Evolutionary conservation across 345 rosid genomes (phyloP).

Genomic region (Odontarrhena argentea): DNA sequence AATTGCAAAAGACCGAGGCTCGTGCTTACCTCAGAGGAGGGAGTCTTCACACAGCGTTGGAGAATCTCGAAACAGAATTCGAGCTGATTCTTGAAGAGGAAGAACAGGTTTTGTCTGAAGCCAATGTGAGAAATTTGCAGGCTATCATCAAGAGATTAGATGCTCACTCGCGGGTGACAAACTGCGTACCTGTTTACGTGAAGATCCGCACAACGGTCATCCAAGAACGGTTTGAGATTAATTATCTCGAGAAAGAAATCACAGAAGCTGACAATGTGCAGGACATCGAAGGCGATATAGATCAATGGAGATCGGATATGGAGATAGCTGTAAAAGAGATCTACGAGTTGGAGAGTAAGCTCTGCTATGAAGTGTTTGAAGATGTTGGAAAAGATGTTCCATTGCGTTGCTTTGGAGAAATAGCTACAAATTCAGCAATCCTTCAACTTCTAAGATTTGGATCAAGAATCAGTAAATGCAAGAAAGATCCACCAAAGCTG

Average conservation of each 20-base stretch:
- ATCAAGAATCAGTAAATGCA: slow-evolving; percentile 54
- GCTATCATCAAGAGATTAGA: slow-evolving; percentile 50
- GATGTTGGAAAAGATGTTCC: slow-evolving; percentile 41
- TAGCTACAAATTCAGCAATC: slow-evolving; percentile 55
- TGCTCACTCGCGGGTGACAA: slow-evolving; percentile 43
- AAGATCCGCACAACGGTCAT: slow-evolving; percentile 48
- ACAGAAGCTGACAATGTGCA: slow-evolving; percentile 52
- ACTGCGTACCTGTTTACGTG: slow-evolving; percentile 45
- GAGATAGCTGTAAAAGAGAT: slow-evolving; percentile 54
- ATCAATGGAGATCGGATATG: slow-evolving; percentile 61
- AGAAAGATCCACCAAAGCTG: slow-evolving; percentile 64
- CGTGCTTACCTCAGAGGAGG: slow-evolving; percentile 52
- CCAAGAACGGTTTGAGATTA: slow-evolving; percentile 44
- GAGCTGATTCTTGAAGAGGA: slow-evolving; percentile 50
- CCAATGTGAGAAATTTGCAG: slow-evolving; percentile 47
- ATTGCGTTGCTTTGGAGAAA: slow-evolving; percentile 52
- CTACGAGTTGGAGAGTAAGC: slow-evolving; percentile 50
- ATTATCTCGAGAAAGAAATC: slow-evolving; percentile 50
- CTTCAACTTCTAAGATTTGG: slow-evolving; percentile 63
- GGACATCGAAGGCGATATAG: slow-evolving; percentile 46
- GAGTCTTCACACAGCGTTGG: slow-evolving; percentile 47
- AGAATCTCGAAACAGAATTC: slow-evolving; percentile 58
- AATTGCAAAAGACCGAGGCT: slow-evolving; percentile 46
- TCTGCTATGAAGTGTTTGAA: slow-evolving; percentile 54
- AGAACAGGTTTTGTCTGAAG: slow-evolving; percentile 35